A percentile compares a stretch with the other conserved stretches of the same genome.
Evolutionary conservation across 306 rosid species (phyloP).

Genomic region (Rosa rugosa): DNA sequence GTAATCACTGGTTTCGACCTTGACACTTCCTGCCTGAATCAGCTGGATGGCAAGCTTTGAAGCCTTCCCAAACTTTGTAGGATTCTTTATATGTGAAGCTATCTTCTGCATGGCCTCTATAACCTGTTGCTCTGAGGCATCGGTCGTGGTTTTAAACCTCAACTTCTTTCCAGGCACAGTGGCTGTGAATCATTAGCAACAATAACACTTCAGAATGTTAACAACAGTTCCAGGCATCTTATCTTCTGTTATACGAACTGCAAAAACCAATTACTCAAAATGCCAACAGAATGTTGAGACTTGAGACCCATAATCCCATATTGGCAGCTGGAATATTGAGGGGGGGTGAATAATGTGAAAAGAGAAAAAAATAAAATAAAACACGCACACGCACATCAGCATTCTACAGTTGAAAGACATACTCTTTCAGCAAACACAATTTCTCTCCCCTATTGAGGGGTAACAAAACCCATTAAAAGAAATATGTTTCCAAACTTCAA

Average conservation of each 20-base stretch:
- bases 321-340: neutral
- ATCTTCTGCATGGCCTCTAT: conserved; percentile 91
- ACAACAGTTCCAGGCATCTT: neutral
- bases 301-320: neutral
- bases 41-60: conserved; percentile 87
- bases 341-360: neutral
- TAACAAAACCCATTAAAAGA: neutral
- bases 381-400: neutral
- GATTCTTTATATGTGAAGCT: conserved; percentile 82
- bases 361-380: neutral
- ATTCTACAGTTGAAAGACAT: neutral
- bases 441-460: neutral
- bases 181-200: conserved; percentile 38
- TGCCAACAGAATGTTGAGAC: neutral
- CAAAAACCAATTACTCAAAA: neutral
- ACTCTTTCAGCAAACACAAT: neutral
- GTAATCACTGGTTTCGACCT: conserved; percentile 61
- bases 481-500: neutral
- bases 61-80: conserved; percentile 79
- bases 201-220: conserved; percentile 3
- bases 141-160: conserved; percentile 79
- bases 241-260: neutral
- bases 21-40: conserved; percentile 89
- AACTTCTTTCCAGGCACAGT: conserved; percentile 64
- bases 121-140: conserved; percentile 85